Base-by-base conservation (phyloP, 2,329 filamentous ascomycete genomes). In the Calonectria pteridis region DNA sequence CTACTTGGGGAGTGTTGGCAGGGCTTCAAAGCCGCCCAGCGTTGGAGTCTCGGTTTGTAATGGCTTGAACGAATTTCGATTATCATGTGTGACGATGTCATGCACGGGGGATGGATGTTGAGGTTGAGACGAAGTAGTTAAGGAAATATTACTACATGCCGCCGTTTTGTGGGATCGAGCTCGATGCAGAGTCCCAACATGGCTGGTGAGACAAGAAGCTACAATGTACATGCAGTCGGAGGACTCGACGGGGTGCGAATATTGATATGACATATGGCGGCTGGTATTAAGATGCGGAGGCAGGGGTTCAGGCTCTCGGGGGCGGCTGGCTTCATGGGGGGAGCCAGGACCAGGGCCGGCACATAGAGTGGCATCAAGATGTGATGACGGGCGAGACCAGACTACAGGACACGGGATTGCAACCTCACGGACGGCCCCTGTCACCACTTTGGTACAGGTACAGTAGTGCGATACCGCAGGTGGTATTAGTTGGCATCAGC, bases 1-100 rank as follows among this genome's bases (percentile, higher is more conserved):
- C 59, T 68, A n/a, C 29, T 62, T 50, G 49, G 49, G 50, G 31
- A 68, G 23, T 67, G 35, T 29, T 49, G 49, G 40, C 31, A 40
- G 55, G 53, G 33, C 26, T 50, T 35, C 33, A 37, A 69, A 43
- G 63, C 59, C 43, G 26, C 1, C 26, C 31, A 50, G 65, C 18
- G 67, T 43, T 33, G 69, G 65, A 67, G 72, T 71, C 28, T 46
- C 20, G 51, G 62, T 46, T 59, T 46, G 18, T 51, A 16, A 66
- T 49, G 53, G 50, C 31, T 46, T 51, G 62, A 43, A 35, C 50
- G 50, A 68, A 67, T 64, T 59, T 51, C 37, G 63, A 46, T 51
- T 53, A 55, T 72, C 37, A 74, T 68, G 72, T 67, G 64, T 68
- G 72, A 74, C 69, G 72, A 74, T 62, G 72, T 72, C 64, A 74